phyloP scores from a whole-genome alignment of 179 eudicot species.

The Patellifolia procumbens region DNA sequence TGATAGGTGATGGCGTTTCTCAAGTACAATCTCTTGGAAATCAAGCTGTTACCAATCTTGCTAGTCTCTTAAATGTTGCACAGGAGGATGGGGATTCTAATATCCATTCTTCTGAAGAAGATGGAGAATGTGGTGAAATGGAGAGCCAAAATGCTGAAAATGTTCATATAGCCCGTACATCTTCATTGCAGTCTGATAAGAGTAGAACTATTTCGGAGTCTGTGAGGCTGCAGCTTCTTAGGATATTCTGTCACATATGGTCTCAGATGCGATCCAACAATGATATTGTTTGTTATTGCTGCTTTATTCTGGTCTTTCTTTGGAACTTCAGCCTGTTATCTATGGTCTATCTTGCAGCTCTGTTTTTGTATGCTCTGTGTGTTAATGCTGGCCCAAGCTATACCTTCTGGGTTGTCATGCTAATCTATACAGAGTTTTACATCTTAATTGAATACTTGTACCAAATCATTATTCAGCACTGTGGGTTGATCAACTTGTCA shows the following conservation, averaged over 20 bases:
- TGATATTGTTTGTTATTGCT: conserved; percentile 91
- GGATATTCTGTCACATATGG: conserved; percentile 80
- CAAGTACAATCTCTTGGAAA: conserved; percentile 94
- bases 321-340: conserved; percentile 99
- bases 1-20: conserved; percentile 92
- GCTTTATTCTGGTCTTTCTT: conserved; percentile 82
- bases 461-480: conserved; percentile 94
- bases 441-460: conserved; percentile 84
- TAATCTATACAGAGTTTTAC: conserved; percentile 83
- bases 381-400: conserved; percentile 83
- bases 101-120: conserved; percentile 52
- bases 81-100: conserved; percentile 62
- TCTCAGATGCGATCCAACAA: conserved; percentile 94
- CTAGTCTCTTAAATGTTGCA: conserved; percentile 73
- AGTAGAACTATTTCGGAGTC: conserved; percentile 69
- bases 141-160: conserved; percentile 43
- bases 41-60: conserved; percentile 89
- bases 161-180: conserved; percentile 48
- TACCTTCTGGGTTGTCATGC: conserved; percentile 88
- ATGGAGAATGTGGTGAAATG: conserved; percentile 42
- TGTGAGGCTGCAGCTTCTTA: conserved; percentile 68
- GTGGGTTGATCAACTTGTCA: conserved; percentile 61
- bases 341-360: conserved; percentile 88
- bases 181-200: conserved; percentile 80
- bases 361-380: conserved; percentile 94